Evolutionary conservation across 2,329 filamentous ascomycete species (phyloP), one percentile per base, ranked within the genome.

Genomic region (Hypoxylon sp.): DNA sequence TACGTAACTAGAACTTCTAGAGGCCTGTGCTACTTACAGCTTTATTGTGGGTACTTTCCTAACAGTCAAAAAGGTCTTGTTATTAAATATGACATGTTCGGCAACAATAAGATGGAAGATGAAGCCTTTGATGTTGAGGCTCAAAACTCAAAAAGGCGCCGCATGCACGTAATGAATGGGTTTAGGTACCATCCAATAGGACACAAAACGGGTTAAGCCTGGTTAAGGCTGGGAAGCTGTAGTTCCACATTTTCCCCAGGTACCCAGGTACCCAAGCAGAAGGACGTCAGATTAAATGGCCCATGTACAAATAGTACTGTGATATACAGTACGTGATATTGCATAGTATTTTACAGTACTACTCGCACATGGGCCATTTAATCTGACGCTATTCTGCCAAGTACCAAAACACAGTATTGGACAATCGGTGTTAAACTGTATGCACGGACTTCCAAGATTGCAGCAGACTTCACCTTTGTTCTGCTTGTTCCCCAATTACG

Each of bases 41-140:
- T 33, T 29, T 35, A 54, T 47, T 19, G n/a, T 19, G 39, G n/a
- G 39, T 42, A 42, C 5, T 44, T 22, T 19, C 14, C 17, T 8
- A 4, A 44, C 19, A 19, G 17, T 44, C 39, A 11, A 35, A 29
- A 17, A 4, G 29, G 4, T 48, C n/a, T 31, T 9, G n/a, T 13
- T 24, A 35, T 46, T 42, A 22, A n/a, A 22, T 13, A 48, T 51
- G 24, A 22, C 47, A 61, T 68, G 46, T 63, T 65, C 35, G 54
- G 58, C 29, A 9, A 37, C 47, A 56, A 26, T 26, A 19, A 17
- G 31, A 42, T 39, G 22, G 3, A 26, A 51, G 33, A 44, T 10
- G 35, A 46, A 44, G 10, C 19, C 35, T 31, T 64, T 42, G 55
- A 64, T 65, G 54, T 63, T 72, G 71, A 72, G 72, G 69, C 73